Base-by-base conservation (phyloP, 352 stramenopile genomes). In the Globisporangium mamillatum region DNA sequence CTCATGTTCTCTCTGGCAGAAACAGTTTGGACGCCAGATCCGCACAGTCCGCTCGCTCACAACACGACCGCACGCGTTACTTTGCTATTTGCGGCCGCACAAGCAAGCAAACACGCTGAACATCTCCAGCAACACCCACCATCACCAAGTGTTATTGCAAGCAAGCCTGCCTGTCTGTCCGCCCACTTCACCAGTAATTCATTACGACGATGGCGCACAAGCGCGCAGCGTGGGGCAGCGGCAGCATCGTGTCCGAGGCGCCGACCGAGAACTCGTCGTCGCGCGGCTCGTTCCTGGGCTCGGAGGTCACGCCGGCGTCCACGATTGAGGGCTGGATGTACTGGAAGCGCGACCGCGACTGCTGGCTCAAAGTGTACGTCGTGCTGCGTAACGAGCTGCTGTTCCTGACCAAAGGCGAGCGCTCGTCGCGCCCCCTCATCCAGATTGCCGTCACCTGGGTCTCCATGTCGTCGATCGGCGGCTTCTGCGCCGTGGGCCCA, bases 361-460 rank as follows among this genome's bases (percentile, higher is more conserved):
- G 78, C 75, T 93, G 85, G 85, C 81, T 87, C 64, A 93, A 93
- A 71, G 85, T 93, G 60, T 91, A 81, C 71, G 82, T 78, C 58
- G 81, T 89, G 54, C 72, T 91, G 63, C 77, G 77, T 48, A 83
- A 90, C 67, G 78, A 93, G 70, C 71, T 89, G 60, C 65, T 93
- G 53, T 93, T 81, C 78, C 80, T 93, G 61, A 78, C 82, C 57
- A 83, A 84, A 41, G 77, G 80, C 66, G 73, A 60, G 71, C 55
- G 67, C 7, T 24, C 64, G n/a, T 68, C 48, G 63, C 72, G 59
- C n/a, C 81, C 82, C 32, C 65, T 93, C 55, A 75, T 93, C 27
- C 82, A 93, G 72, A 87, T 93, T 65, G 81, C 85, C 0, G 80
- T 93, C 22, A 77, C 75, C 8, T 73, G 73, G 53, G 82, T 89